Evolutionary conservation across 805 yeast genomes (phyloP), one percentile per base, ranked within the genome.

Genomic region (Teunomyces panamensis): DNA sequence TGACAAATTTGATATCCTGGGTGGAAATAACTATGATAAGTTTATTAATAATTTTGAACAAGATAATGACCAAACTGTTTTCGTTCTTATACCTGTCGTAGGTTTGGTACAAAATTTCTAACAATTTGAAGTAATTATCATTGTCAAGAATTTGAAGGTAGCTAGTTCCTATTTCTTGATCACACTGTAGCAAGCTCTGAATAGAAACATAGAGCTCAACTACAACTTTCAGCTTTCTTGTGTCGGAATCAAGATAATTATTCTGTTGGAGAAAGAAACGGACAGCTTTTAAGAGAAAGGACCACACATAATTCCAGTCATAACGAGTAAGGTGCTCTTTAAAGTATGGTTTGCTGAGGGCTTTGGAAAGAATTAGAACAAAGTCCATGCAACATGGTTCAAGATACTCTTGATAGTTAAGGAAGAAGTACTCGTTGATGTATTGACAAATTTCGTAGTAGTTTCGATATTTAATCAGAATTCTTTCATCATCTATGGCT

Each of bases 31-130:
- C 62, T 0, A 76, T 52, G 5, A 83, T 53, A 3, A 75, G 54
- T 30, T 68, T 71, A 56, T 83, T 83, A 13, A 78, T 59, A 11
- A 83, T 60, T 44, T 69, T 68, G 39, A 83, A 56, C 2, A 62
- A 46, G 5, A 52, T 44, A 2, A 64, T 52, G 20, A 61, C 49
- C 17, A 64, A 44, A 2, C 58, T 44, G 39, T 52, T 57, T 45
- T 69, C 74, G 29, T 59, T 62, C 48, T 55, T 58, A 42, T 49
- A 56, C 2, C 42, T 17, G 5, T 48, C 45, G 5, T 53, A 43
- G 1, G 63, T 51, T n/a, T 50, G 49, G 9, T 45, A 47, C 9
- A 67, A 35, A 2, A 64, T 28, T 5, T 45, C 48, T 10, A 62
- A 44, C 11, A 69, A 13, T 14, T 52, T 50, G 11, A 52, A 47